Conservation (phyloP, 2,329 filamentous ascomycete species). For the Colletotrichum coccodes region DNA sequence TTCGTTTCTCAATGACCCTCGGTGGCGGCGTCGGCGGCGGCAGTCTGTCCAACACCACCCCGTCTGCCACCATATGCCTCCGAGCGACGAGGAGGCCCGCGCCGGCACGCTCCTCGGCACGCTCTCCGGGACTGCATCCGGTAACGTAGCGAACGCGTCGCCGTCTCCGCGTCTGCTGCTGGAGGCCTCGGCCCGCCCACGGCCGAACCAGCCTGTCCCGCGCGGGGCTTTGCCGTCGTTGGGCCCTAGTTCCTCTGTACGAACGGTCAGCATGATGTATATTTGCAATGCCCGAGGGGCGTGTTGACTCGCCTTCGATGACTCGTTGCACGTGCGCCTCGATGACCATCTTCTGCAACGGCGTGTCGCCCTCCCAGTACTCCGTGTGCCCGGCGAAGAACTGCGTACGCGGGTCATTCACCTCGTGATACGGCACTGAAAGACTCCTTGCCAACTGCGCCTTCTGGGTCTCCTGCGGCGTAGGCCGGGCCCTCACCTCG, state of each 20-base stretch:
- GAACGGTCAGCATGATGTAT: background rate
- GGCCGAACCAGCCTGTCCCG: background rate
- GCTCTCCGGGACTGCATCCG: background rate
- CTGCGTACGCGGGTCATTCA: constrained; percentile 8
- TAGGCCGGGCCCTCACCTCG: background rate
- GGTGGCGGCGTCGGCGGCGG: background rate
- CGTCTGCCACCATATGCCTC: background rate
- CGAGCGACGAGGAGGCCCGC: background rate
- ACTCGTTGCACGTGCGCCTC: constrained; percentile 32
- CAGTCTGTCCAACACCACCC: background rate
- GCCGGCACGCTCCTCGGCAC: constrained; percentile 23
- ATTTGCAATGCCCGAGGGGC: background rate
- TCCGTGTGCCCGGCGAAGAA: constrained; percentile 38
- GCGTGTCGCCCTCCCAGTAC: constrained; percentile 44
- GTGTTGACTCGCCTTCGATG: constrained; percentile 33
- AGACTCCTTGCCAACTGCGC: constrained; percentile 44
- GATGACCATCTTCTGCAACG: constrained; percentile 39
- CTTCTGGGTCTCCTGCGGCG: background rate
- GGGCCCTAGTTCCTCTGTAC: background rate
- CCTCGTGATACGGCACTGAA: constrained; percentile 53
- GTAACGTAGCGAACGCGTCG: background rate
- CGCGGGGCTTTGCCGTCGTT: constrained; percentile 12
- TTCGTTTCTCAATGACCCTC: background rate
- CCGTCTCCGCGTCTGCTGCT: background rate
- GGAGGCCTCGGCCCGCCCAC: background rate